phyloP scores from a whole-genome alignment of 148 eudicot species.

The Mesembryanthemum crystallinum region DNA sequence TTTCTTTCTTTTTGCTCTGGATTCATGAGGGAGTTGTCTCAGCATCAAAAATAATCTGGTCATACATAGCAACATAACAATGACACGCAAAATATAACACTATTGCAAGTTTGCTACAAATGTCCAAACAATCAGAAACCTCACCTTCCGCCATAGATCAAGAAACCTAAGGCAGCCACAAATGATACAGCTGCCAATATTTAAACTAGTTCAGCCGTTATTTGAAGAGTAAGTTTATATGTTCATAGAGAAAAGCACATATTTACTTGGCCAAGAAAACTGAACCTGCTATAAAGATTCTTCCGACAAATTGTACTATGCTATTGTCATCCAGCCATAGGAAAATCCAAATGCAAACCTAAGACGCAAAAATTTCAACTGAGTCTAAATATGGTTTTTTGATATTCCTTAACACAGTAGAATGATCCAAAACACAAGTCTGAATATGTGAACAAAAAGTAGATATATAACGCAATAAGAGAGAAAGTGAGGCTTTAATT shows the following conservation, averaged over 20 bases:
- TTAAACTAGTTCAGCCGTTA: not conserved
- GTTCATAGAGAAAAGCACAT: not conserved
- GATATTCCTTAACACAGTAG: too few species aligned
- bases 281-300: slow-evolving; percentile 82
- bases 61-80: slow-evolving; percentile 1
- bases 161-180: slow-evolving; percentile 69
- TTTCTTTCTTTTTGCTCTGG: slow-evolving; percentile 76
- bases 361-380: slow-evolving; percentile 6
- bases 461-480: not conserved
- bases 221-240: not conserved
- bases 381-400: not conserved
- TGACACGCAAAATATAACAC: not conserved
- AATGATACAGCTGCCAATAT: slow-evolving; percentile 47
- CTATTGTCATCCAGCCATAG: slow-evolving; percentile 61
- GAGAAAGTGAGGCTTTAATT: not conserved
- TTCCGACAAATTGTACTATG: slow-evolving; percentile 52
- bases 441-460: not conserved
- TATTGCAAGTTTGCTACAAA: not conserved
- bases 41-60: slow-evolving; percentile 69
- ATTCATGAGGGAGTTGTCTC: slow-evolving; percentile 73
- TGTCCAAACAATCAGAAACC: slow-evolving; percentile 2
- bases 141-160: slow-evolving; percentile 51
- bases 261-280: not conserved
- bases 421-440: too few species aligned
- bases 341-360: slow-evolving; percentile 81